Conservation (phyloP, 2,329 filamentous ascomycete genomes). For the Aspergillus costaricaensis region DNA sequence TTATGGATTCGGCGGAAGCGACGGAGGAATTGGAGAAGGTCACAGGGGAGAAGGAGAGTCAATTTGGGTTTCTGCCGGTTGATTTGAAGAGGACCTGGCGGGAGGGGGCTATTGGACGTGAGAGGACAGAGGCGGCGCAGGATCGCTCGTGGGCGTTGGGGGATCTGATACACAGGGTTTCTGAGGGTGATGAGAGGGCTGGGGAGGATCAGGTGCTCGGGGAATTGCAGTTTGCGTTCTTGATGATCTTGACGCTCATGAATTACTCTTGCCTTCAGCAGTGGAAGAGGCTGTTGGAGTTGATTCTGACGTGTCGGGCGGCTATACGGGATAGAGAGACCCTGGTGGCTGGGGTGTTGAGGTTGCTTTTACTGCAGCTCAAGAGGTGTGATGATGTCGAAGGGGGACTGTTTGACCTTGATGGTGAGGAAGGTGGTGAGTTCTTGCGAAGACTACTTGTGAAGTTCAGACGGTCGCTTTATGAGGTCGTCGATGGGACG, state of each 20-base stretch:
- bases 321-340: slow-evolving; percentile 52
- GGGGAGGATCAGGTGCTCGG: slow-evolving; percentile 52
- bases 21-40: slow-evolving; percentile 22
- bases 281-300: slow-evolving; percentile 61
- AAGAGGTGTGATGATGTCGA: slow-evolving; percentile 61
- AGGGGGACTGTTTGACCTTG: slow-evolving; percentile 62
- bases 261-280: slow-evolving; percentile 68
- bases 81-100: slow-evolving; percentile 65
- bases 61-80: slow-evolving; percentile 59
- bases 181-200: slow-evolving; percentile 22
- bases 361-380: slow-evolving; percentile 55
- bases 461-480: slow-evolving; percentile 55
- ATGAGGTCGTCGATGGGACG: slow-evolving; percentile 44
- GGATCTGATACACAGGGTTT: slow-evolving; percentile 49
- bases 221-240: slow-evolving; percentile 64
- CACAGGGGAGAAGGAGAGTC: slow-evolving; percentile 43
- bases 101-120: slow-evolving; percentile 60
- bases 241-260: slow-evolving; percentile 64
- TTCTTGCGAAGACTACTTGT: slow-evolving; percentile 56
- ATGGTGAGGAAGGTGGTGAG: slow-evolving; percentile 52
- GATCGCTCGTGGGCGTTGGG: slow-evolving; percentile 64
- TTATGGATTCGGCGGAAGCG: slow-evolving; percentile 38
- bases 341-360: slow-evolving; percentile 57
- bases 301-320: slow-evolving; percentile 59
- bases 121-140: slow-evolving; percentile 63